phyloP scores from a whole-genome alignment of 129 eudicot species.

The Sambucus nigra region DNA sequence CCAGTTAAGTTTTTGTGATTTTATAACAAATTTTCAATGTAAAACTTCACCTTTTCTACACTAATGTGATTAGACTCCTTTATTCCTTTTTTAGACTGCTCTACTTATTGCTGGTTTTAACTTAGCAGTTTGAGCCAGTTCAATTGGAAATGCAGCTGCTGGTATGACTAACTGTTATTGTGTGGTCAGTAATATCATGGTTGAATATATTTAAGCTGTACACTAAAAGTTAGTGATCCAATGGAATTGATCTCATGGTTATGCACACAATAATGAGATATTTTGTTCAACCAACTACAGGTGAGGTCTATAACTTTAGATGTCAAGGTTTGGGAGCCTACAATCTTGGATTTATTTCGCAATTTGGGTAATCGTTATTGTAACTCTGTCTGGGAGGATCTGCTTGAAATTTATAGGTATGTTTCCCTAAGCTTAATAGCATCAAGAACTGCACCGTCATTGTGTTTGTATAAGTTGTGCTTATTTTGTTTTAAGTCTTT shows the following conservation, averaged over 20 bases:
- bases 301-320: constrained; percentile 87
- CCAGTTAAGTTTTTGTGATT: too few relatives aligned
- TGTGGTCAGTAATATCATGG: too few relatives aligned
- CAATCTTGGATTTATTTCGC: constrained; percentile 62
- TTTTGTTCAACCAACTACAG: constrained; percentile 28
- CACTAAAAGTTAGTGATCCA: too few relatives aligned
- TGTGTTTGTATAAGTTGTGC: background rate
- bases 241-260: background rate
- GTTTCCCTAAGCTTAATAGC: constrained; percentile 19
- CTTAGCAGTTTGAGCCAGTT: too few relatives aligned
- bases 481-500: background rate
- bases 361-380: constrained; percentile 71
- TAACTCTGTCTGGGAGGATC: constrained; percentile 90
- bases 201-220: too few relatives aligned
- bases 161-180: too few relatives aligned
- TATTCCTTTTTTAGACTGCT: too few relatives aligned
- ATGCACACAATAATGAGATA: background rate
- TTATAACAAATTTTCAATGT: too few relatives aligned
- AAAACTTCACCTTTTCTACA: too few relatives aligned
- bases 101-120: too few relatives aligned
- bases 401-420: constrained; percentile 40
- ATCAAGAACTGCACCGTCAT: background rate
- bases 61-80: too few relatives aligned
- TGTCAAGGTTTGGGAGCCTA: constrained; percentile 97
- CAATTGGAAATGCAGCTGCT: too few relatives aligned